phyloP scores from a whole-genome alignment of 2,329 filamentous ascomycete species.

The Exophiala calicioides region DNA sequence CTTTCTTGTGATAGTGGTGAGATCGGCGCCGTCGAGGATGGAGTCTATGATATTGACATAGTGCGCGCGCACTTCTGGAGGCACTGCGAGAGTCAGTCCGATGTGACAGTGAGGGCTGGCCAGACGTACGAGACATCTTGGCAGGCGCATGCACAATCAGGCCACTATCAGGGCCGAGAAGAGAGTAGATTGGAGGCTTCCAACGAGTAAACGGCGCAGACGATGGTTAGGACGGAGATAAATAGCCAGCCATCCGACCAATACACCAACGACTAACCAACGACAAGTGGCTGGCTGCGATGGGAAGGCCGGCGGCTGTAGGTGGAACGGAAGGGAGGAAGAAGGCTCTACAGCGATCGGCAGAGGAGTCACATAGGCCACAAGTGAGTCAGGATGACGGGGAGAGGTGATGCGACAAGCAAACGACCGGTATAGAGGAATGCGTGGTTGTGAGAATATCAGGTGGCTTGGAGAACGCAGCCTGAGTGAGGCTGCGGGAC shows the following conservation, averaged over 20 bases:
- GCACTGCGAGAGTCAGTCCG: conserved; percentile 40
- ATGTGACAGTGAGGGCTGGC: neutral
- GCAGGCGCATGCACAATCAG: neutral
- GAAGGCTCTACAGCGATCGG: neutral
- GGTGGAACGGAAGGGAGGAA: neutral
- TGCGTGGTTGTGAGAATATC: too few relatives aligned
- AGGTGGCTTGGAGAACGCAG: too few relatives aligned
- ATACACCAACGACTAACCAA: neutral
- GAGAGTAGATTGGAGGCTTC: neutral
- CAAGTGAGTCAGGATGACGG: conserved; percentile 1
- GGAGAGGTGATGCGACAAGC: too few relatives aligned
- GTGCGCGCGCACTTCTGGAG: conserved; percentile 49
- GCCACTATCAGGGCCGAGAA: neutral
- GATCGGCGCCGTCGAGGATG: conserved; percentile 61
- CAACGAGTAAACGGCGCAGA: neutral
- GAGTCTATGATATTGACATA: conserved; percentile 64
- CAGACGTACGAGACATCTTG: conserved; percentile 26
- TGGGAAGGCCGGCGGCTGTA: conserved; percentile 2
- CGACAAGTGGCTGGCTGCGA: neutral
- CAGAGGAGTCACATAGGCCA: neutral
- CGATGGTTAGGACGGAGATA: conserved; percentile 2
- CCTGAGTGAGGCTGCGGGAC: too few relatives aligned
- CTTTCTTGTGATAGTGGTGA: conserved; percentile 66
- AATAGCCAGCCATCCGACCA: conserved; percentile 16
- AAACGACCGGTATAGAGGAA: too few relatives aligned